Base-by-base conservation (phyloP, 768 basidiomycete genomes). In the Pisolithus sp. region DNA sequence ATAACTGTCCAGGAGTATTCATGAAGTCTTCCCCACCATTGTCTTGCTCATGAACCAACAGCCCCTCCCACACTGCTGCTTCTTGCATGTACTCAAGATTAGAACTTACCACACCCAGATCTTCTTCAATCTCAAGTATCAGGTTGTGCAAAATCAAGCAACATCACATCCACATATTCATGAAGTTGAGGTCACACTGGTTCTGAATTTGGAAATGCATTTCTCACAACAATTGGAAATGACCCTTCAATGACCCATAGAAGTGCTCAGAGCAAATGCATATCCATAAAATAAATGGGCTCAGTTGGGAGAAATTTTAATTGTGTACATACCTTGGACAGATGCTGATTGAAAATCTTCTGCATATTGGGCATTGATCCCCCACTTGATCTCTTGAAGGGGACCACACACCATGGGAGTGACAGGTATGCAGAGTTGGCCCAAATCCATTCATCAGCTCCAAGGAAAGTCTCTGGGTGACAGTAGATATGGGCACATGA, bases 301-400 rank as follows among this genome's bases (percentile, higher is more conserved):
- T 7, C 20, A 39, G 7, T 17, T 39, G 5, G 38, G 2, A 39
- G 7, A 24, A 39, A 15, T 24, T 39, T 36, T 5, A 45, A 37
- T 45, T 5, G 9, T 3, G 23, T 2, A 52, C 23, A 8, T 38
- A 63, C 57, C 40, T 57, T 59, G 2, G 62, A 66, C 9, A 67
- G 23, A 24, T 24, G 23, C 23, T 24, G 23, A 24, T 24, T 24
- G 23, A 24, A 24, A 24, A 5, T 24, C 18, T 55, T 56, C 17
- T 66, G 59, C 46, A 54, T 44, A 2, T 18, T 23, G 17, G 52
- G 52, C 17, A 67, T 43, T 8, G 42, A 39, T 8, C 56, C 57
- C 2, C 23, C 39, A 10, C 41, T 34, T 30, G 62, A 58, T 49
- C 46, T 48, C 20, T 64, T 67, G 48, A 62, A 68, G 9, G 66